Conservation (phyloP, 2,329 filamentous ascomycete genomes). For the Aspergillus brunneoviolaceus region DNA sequence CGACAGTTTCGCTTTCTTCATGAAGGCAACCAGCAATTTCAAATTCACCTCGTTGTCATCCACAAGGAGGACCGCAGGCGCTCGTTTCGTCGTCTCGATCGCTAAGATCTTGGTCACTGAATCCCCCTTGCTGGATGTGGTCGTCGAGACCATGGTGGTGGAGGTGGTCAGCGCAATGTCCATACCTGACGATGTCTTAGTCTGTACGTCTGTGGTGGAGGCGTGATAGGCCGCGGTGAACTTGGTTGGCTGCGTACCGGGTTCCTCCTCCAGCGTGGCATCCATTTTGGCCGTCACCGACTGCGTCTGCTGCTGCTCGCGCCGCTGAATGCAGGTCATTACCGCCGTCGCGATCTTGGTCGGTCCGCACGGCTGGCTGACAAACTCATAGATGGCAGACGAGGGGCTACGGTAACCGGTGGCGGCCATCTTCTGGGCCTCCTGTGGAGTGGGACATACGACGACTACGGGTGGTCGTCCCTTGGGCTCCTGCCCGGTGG, state of each 20-base stretch:
- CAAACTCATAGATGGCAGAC: constrained; percentile 29
- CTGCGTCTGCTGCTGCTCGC: constrained; percentile 3
- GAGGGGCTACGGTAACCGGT: background rate
- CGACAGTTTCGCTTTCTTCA: constrained; percentile 16
- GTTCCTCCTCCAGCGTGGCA: background rate
- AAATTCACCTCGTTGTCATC: constrained; percentile 44
- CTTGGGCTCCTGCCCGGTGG: background rate
- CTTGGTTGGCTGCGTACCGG: background rate
- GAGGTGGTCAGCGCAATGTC: background rate
- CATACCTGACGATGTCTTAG: background rate
- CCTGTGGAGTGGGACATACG: constrained; percentile 26
- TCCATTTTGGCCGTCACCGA: background rate
- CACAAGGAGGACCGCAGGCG: constrained; percentile 28
- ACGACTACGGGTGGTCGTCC: constrained; percentile 28
- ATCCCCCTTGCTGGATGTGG: constrained; percentile 29
- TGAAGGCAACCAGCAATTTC: constrained; percentile 1
- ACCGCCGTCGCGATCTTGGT: constrained; percentile 35
- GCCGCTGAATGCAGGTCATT: constrained; percentile 24
- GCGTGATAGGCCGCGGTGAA: background rate
- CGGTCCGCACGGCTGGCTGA: constrained; percentile 37
- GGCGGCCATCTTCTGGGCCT: constrained; percentile 21
- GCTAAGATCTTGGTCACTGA: background rate
- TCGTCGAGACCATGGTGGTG: constrained; percentile 14
- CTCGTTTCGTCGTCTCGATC: background rate
- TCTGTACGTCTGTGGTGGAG: constrained; percentile 14